A percentile compares a stretch with the other conserved stretches of the same genome.
These are phyloP conservation scores for Wickerhamomyces mucosus DNA, from an alignment of 805 yeast species.

Conservation along the genomic window DNA sequence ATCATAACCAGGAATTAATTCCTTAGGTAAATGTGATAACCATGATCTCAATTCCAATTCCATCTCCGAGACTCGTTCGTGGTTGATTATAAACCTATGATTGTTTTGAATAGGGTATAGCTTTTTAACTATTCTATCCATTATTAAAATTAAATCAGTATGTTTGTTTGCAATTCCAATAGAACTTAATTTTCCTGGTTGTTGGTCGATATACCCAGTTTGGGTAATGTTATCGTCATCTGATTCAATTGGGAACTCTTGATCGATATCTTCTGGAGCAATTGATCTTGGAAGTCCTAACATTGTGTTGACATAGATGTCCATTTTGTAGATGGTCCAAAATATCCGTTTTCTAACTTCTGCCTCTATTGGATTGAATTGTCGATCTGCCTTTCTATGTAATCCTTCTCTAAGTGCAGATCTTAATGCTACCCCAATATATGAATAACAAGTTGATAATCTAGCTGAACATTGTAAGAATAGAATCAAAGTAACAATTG, in stretches of 20 bases:
- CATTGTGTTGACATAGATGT: slow-evolving; percentile 79
- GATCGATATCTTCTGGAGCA: slow-evolving; percentile 74
- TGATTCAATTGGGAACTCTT: slow-evolving; percentile 72
- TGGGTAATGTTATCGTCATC: slow-evolving; percentile 83
- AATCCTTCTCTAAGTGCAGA: slow-evolving; percentile 77
- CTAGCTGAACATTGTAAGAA: slow-evolving; percentile 86
- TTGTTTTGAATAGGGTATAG: slow-evolving; percentile 41
- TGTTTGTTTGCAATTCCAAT: slow-evolving; percentile 81
- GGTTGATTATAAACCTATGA: slow-evolving; percentile 28
- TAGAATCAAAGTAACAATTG: slow-evolving; percentile 77
- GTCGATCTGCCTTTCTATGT: slow-evolving; percentile 54
- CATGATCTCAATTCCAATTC: slow-evolving; percentile 65
- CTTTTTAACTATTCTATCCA: slow-evolving; percentile 58
- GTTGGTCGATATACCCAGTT: slow-evolving; percentile 40
- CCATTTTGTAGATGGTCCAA: slow-evolving; percentile 88
- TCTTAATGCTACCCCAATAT: slow-evolving; percentile 79
- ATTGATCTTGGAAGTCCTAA: slow-evolving; percentile 77
- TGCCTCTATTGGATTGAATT: slow-evolving; percentile 64
- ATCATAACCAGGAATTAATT: slow-evolving; percentile 60
- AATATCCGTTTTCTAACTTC: slow-evolving; percentile 80
- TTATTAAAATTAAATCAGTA: slow-evolving; percentile 60
- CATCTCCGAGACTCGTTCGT: slow-evolving; percentile 42
- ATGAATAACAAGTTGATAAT: slow-evolving; percentile 78
- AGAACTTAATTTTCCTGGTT: slow-evolving; percentile 50
- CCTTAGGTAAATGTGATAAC: slow-evolving; percentile 61